These are phyloP conservation scores for Shiraia bambusicola DNA, from an alignment of 2,329 filamentous ascomycete species.

Conservation along the genomic window DNA sequence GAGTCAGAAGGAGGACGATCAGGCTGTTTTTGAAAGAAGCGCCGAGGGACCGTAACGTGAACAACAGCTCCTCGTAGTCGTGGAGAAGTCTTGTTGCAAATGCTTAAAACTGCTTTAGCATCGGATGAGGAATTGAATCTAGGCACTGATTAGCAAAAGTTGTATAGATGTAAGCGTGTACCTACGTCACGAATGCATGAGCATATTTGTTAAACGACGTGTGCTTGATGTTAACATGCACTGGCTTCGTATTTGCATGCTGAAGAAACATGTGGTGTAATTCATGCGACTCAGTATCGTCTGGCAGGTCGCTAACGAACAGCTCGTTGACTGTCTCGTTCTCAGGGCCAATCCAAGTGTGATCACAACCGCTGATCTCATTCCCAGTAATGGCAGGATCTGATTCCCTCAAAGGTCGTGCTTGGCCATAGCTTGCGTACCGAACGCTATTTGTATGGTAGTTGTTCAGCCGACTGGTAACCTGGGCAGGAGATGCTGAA, in stretches of 20 bases:
- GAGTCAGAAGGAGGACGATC: background rate
- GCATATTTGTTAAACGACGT: conserved; percentile 1
- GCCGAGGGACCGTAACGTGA: conserved; percentile 22
- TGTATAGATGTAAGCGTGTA: background rate
- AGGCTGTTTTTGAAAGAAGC: conserved; percentile 18
- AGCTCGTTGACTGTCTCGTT: conserved; percentile 31
- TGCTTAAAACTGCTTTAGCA: conserved; percentile 16
- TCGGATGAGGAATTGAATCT: conserved; percentile 18
- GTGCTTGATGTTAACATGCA: conserved; percentile 4
- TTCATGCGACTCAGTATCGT: conserved; percentile 12
- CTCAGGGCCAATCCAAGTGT: conserved; percentile 34
- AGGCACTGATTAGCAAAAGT: conserved; percentile 7
- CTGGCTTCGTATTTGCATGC: conserved; percentile 10
- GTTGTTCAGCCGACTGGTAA: conserved; percentile 9
- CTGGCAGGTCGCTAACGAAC: conserved; percentile 27
- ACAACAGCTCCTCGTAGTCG: conserved; percentile 12
- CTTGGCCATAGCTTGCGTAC: conserved; percentile 7
- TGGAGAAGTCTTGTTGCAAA: conserved; percentile 6
- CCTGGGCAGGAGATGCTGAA: conserved; percentile 13
- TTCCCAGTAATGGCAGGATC: conserved; percentile 24
- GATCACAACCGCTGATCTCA: conserved; percentile 22
- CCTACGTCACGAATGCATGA: conserved; percentile 26
- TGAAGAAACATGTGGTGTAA: conserved; percentile 22
- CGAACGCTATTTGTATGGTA: conserved; percentile 2
- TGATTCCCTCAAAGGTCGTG: conserved; percentile 5